Conservation (phyloP, 441 rosid species). For the Erysimum cheiri region DNA sequence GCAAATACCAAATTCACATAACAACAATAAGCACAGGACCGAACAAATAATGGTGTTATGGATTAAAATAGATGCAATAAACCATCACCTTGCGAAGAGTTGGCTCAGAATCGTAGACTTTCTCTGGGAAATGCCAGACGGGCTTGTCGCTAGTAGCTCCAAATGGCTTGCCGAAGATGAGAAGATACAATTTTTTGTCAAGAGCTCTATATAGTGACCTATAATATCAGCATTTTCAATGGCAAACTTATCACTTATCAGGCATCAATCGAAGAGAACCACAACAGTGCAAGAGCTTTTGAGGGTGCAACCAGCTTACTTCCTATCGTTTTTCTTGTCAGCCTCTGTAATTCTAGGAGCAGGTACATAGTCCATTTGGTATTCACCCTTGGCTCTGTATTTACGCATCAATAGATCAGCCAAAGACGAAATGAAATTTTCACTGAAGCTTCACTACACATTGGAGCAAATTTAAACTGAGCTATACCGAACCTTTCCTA, state of each 20-base stretch:
- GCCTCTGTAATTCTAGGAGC: slow-evolving; percentile 92
- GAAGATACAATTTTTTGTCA: slow-evolving; percentile 84
- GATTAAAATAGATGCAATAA: slow-evolving; percentile 18
- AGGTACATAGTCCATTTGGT: slow-evolving; percentile 87
- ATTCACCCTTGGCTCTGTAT: slow-evolving; percentile 85
- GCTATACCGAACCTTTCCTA: neutral
- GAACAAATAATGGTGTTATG: neutral
- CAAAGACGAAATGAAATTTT: neutral
- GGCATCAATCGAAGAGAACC: neutral
- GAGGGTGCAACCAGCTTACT: slow-evolving; percentile 50
- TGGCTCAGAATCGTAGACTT: slow-evolving; percentile 84
- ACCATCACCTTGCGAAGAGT: slow-evolving; percentile 81
- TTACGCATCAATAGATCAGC: slow-evolving; percentile 37
- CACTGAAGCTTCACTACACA: slow-evolving; percentile 11
- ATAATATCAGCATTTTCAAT: neutral
- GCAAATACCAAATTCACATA: slow-evolving; percentile 31
- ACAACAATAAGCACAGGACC: neutral
- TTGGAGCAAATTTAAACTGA: neutral
- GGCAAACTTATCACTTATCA: neutral
- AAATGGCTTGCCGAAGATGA: slow-evolving; percentile 65
- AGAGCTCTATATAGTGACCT: slow-evolving; percentile 76
- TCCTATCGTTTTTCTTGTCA: slow-evolving; percentile 77
- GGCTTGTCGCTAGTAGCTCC: slow-evolving; percentile 66
- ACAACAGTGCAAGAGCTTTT: neutral
- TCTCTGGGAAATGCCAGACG: slow-evolving; percentile 95